Evolutionary conservation across 257 asterid species (phyloP).

Genomic region (Solanum etuberosum): DNA sequence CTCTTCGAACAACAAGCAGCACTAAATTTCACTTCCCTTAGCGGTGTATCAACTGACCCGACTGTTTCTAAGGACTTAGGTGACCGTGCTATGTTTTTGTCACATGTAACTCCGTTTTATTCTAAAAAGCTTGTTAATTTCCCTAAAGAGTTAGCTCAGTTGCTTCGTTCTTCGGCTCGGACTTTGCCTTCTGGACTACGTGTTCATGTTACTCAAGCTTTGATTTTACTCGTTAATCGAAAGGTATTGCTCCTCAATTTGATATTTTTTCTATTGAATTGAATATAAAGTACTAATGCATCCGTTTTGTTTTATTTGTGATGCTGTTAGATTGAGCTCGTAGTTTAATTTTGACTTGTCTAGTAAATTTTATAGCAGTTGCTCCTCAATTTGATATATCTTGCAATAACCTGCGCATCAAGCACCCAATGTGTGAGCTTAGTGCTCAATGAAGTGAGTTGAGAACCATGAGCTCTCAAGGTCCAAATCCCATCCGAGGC

Average conservation of each 20-base stretch:
- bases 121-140: constrained; percentile 30
- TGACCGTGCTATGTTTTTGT: constrained; percentile 63
- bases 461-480: not conserved
- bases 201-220: constrained; percentile 55
- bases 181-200: constrained; percentile 63
- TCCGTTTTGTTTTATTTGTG: not conserved
- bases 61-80: constrained; percentile 65
- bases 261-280: not conserved
- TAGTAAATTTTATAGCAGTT: not conserved
- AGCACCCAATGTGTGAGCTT: not conserved
- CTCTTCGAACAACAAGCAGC: constrained; percentile 80
- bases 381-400: not conserved
- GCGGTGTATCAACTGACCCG: constrained; percentile 54
- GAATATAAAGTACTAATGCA: not conserved
- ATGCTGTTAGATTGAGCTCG: not conserved
- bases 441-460: not conserved
- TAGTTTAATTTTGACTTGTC: not conserved
- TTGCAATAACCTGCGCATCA: not conserved
- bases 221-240: constrained; percentile 61
- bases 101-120: constrained; percentile 75
- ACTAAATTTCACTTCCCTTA: constrained; percentile 57
- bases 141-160: constrained; percentile 52
- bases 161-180: constrained; percentile 52
- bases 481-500: not conserved
- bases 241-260: constrained; percentile 23